Evolutionary conservation across 805 yeast genomes (phyloP).

Genomic region (Ascoidea rubescens): DNA sequence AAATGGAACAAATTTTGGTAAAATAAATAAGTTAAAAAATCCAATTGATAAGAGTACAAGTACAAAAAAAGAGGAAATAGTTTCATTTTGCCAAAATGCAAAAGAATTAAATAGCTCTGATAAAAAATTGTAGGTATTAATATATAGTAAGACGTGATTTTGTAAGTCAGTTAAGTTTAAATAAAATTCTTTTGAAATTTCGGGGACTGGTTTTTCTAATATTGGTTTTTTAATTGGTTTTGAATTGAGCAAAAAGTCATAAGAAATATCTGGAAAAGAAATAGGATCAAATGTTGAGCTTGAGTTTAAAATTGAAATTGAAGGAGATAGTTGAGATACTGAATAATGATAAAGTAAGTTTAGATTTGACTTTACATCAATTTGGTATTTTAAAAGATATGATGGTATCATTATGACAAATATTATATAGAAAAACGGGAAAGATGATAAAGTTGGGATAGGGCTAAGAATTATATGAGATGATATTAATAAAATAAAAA

Average conservation of each 20-base stretch:
- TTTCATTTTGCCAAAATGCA: slow-evolving; percentile 51
- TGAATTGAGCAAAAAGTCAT: too few relatives aligned
- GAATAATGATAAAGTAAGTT: too few relatives aligned
- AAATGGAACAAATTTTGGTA: slow-evolving; percentile 15
- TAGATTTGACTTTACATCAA: too few relatives aligned
- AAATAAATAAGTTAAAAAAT: slow-evolving; percentile 16
- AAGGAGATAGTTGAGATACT: slow-evolving; percentile 38
- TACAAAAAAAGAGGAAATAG: slow-evolving; percentile 38
- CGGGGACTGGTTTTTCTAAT: slow-evolving; percentile 61
- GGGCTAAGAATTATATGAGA: slow-evolving; percentile 52
- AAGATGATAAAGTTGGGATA: slow-evolving; percentile 27
- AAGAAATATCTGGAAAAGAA: slow-evolving; percentile 18
- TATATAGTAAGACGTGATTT: slow-evolving; percentile 60
- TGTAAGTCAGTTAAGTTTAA: slow-evolving; percentile 75
- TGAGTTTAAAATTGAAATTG: too few relatives aligned
- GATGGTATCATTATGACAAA: slow-evolving; percentile 55
- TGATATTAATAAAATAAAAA: slow-evolving; percentile 36
- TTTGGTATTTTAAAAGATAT: slow-evolving; percentile 39
- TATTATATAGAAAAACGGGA: slow-evolving; percentile 42
- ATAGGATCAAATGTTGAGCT: slow-evolving; percentile 3
- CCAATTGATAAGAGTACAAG: slow-evolving; percentile 22
- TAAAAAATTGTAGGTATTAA: slow-evolving; percentile 44
- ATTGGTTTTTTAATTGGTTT: slow-evolving; percentile 35
- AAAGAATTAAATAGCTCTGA: slow-evolving; percentile 35
- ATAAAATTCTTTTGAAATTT: slow-evolving; percentile 63